Base-by-base conservation (phyloP, 2,329 filamentous ascomycete genomes). In the Dactylellina sp. region DNA sequence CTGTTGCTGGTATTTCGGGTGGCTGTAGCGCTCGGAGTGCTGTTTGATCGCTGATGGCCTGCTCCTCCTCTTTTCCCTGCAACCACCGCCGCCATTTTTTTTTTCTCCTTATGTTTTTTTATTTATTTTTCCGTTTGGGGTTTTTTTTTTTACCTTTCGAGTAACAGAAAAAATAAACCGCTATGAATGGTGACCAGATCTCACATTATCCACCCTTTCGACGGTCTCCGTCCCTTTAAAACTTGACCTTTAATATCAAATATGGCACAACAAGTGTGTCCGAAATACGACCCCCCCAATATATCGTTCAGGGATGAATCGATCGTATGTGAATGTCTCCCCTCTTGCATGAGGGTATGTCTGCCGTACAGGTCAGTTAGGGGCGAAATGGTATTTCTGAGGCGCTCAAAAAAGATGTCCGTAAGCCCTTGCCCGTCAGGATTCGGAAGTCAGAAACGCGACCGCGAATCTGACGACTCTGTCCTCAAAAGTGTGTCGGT, bases 1-100 rank as follows among this genome's bases (percentile, higher is more conserved):
- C 57, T 71, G 60, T 52, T 71, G 59, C 52, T 60, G 66, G 44
- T 50, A 72, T 72, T 72, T 72, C 68, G 68, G 68, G 68, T 72
- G 68, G 68, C 68, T 72, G 68, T 72, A 62, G 49, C 39, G 66
- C 44, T 61, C 14, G 68, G 59, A 57, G 59, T 65, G 53, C 68
- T 72, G 68, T 72, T 72, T 72, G 68, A 65, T 28, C 68, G 68
- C 68, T 72, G 68, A 60, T 72, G 68, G 52, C 53, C 37, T 44
- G 24, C 37, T 42, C 2, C 64, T 71, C 64, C 64, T 70, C 65
- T 50, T 52, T 57, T 64, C 60, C 52, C 68, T 72, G 59, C 68
- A 64, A 72, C 68, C 68, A 53, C 66, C 56, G 66, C 68, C 68
- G 60, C 60, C 28, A 42, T 64, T 39, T 63, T 72, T 56, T 72